phyloP scores from a whole-genome alignment of 1,139 yeast species.

The Yamadazyma taylorii region DNA sequence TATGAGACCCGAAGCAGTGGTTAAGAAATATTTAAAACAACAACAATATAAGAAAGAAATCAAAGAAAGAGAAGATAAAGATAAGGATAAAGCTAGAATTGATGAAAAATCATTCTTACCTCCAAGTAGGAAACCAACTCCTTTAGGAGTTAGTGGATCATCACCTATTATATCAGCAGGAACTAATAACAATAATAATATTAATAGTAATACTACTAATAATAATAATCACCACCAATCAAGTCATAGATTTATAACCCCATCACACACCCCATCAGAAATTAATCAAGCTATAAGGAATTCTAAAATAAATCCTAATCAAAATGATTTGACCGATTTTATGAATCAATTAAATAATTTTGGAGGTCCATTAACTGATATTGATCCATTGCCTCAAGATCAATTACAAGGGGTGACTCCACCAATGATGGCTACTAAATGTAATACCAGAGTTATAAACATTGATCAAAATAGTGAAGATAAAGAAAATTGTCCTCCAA shows the following conservation, averaged over 20 bases:
- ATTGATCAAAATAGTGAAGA: slow-evolving; percentile 41
- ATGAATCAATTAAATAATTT: slow-evolving; percentile 48
- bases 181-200: background rate
- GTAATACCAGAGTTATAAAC: slow-evolving; percentile 47
- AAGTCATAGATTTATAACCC: slow-evolving; percentile 36
- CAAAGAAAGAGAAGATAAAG: slow-evolving; percentile 13
- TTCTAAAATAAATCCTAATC: slow-evolving; percentile 24
- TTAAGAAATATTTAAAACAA: slow-evolving; percentile 48
- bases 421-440: slow-evolving; percentile 51
- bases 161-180: slow-evolving; percentile 18
- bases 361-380: slow-evolving; percentile 57
- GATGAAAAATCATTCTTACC: slow-evolving; percentile 1
- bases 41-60: slow-evolving; percentile 39
- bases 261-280: slow-evolving; percentile 46
- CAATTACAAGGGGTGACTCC: slow-evolving; percentile 37
- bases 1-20: slow-evolving; percentile 52
- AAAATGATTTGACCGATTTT: slow-evolving; percentile 46
- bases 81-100: slow-evolving; percentile 4
- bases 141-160: slow-evolving; percentile 16
- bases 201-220: background rate
- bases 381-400: slow-evolving; percentile 48
- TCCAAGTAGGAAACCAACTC: background rate
- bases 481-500: slow-evolving; percentile 42
- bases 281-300: slow-evolving; percentile 44
- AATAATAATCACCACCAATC: background rate